Base-by-base conservation (phyloP, 306 rosid genomes). In the Rosa multiflora region DNA sequence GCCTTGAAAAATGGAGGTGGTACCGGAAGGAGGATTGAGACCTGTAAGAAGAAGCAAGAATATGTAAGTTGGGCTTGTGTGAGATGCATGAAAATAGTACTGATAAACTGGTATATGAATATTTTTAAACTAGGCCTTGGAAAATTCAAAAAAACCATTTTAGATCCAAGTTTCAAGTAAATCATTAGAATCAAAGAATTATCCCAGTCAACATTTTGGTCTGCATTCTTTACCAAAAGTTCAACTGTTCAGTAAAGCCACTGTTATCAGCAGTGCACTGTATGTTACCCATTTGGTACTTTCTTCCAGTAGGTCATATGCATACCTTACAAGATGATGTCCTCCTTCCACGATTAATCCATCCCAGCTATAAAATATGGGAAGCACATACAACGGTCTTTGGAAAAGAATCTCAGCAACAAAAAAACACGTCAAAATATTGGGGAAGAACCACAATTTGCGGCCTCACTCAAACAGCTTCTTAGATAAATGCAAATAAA, bases 1-100 rank as follows among this genome's bases (percentile, higher is more conserved):
- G 64, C 55, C 75, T 79, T 67, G 82, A 87, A 91, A 84, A 86
- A 70, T 71, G 71, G 85, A 86, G 90, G 80, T 79, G 86, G 76
- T 70, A 80, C 73, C n/a, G 76, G 76, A 79, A 74, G 76, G 55
- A 63, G 72, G 55, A 10, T 53, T 71, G 44, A 75, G 67, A 78
- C 90, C 96, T 91, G 93, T 78, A 83, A 80, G 40, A 46, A 76
- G 26, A 29, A 79, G 49, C 70, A 80, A 62, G 18, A 73, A n/a
- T 40, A 49, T 20, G 32, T 11, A 10, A 12, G 4, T 6, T 40
- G 42, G 43, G 43, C 49, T 71, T 10, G 8, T 39, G 17, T 32
- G 21, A 48, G 8, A 72, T 48, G 23, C 62, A 32, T 26, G 17
- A 52, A 75, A 47, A n/a, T 49, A 51, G n/a, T 11, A 23, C 20